Percentiles rank a stretch among this genome's conserved stretches.
phyloP scores from a whole-genome alignment of 2,329 filamentous ascomycete genomes.

The Talaromyces sp. region DNA sequence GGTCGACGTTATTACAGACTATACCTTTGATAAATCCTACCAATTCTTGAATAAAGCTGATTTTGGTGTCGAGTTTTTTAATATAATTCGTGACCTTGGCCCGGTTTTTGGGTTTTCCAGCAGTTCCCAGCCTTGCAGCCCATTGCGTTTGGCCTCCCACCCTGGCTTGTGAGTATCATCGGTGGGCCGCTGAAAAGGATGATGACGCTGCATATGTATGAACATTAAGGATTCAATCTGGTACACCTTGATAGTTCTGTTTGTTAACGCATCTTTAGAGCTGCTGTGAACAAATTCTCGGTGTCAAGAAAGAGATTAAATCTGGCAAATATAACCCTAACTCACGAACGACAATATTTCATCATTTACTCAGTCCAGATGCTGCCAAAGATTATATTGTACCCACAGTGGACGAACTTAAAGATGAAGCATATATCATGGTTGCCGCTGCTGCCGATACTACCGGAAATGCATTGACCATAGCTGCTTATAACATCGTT shows the following conservation, averaged over 20 bases:
- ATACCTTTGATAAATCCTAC: constrained; percentile 20
- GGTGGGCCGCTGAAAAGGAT: constrained; percentile 12
- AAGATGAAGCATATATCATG: constrained; percentile 22
- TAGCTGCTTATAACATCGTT: constrained; percentile 24
- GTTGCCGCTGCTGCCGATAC: constrained; percentile 28
- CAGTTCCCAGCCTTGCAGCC: constrained; percentile 16
- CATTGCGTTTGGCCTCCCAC: constrained; percentile 13
- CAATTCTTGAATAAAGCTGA: constrained; percentile 14
- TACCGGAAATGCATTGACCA: constrained; percentile 29
- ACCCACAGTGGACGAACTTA: constrained; percentile 18
- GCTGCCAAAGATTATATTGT: constrained; percentile 14
- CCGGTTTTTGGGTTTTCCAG: constrained; percentile 19
- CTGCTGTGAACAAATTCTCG: constrained; percentile 12
- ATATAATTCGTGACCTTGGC: constrained; percentile 15
- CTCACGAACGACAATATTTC: constrained; percentile 19
- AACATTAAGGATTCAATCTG: not conserved
- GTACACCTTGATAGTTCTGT: not conserved
- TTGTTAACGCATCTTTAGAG: constrained; percentile 2
- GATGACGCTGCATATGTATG: constrained; percentile 15
- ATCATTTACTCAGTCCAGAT: constrained; percentile 14
- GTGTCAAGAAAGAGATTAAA: constrained; percentile 15
- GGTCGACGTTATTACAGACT: constrained; percentile 24
- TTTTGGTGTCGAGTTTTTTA: constrained; percentile 17
- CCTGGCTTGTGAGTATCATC: constrained; percentile 14
- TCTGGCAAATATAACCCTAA: constrained; percentile 10